Conservation (phyloP, 2,329 filamentous ascomycete genomes). For the Tolypocladium paradoxum region DNA sequence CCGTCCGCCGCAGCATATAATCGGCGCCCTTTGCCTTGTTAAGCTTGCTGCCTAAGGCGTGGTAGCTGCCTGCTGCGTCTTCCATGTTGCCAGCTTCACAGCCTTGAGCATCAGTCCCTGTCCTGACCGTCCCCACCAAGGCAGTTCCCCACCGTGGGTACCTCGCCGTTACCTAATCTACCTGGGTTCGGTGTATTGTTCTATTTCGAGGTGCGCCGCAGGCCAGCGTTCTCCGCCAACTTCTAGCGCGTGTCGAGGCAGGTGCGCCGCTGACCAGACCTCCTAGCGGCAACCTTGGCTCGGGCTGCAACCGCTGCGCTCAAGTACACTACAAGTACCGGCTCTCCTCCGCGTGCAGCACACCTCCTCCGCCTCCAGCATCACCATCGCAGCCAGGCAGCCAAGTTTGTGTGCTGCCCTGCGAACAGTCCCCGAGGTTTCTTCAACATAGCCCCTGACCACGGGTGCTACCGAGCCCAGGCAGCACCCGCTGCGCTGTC, state of each 20-base stretch:
- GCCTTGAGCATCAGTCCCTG: not conserved
- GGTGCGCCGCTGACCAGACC: not conserved
- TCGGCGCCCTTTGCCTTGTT: not conserved
- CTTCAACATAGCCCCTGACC: not conserved
- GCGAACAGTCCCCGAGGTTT: not conserved
- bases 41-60: not conserved
- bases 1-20: not conserved
- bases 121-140: not conserved
- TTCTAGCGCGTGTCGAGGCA: not conserved
- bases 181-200: not conserved
- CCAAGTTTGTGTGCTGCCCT: not conserved
- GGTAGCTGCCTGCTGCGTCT: not conserved
- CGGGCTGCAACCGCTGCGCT: not conserved
- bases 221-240: not conserved
- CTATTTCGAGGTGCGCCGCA: not conserved
- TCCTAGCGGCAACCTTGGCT: not conserved
- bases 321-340: not conserved
- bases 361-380: not conserved
- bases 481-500: not conserved
- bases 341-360: not conserved
- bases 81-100: not conserved
- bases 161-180: not conserved
- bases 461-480: not conserved
- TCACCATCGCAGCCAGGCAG: not conserved
- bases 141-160: not conserved